These are phyloP conservation scores for Tubosaeta sp. DNA, from an alignment of 768 basidiomycete genomes.

Conservation along the genomic window DNA sequence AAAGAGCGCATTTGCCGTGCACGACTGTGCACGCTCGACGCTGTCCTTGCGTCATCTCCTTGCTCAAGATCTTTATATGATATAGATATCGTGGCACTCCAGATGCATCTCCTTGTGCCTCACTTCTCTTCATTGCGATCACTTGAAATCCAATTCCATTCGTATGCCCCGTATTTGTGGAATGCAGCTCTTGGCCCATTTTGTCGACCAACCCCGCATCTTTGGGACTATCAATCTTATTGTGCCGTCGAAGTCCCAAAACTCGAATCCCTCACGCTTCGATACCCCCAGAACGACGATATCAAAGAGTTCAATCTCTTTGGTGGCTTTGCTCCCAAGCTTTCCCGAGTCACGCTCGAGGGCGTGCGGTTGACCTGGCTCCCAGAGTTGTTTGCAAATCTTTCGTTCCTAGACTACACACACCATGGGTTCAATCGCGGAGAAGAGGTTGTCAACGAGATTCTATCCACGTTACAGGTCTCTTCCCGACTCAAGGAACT, in stretches of 20 bases:
- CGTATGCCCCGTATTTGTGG: slow-evolving; percentile 63
- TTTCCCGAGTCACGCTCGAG: slow-evolving; percentile 53
- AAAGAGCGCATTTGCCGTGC: slow-evolving; percentile 57
- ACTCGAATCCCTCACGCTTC: slow-evolving; percentile 53
- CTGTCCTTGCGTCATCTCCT: slow-evolving; percentile 45
- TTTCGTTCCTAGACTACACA: slow-evolving; percentile 64
- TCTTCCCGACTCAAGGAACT: slow-evolving; percentile 52
- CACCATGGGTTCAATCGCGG: slow-evolving; percentile 67
- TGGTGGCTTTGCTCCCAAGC: slow-evolving; percentile 53
- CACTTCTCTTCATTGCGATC: slow-evolving; percentile 58
- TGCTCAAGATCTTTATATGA: slow-evolving; percentile 18
- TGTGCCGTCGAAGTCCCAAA: slow-evolving; percentile 34
- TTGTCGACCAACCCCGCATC: slow-evolving; percentile 33
- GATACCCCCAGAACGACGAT: slow-evolving; percentile 65
- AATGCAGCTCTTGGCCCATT: slow-evolving; percentile 58
- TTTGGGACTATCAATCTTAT: slow-evolving; percentile 23
- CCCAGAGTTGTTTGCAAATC: slow-evolving; percentile 56
- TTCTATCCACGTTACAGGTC: slow-evolving; percentile 53
- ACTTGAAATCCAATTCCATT: slow-evolving; percentile 50
- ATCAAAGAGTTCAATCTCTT: slow-evolving; percentile 65
- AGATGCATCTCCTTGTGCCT: slow-evolving; percentile 51
- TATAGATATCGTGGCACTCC: slow-evolving; percentile 49
- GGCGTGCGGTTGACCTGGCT: slow-evolving; percentile 63
- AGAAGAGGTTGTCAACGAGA: slow-evolving; percentile 51
- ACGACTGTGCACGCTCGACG: slow-evolving; percentile 56